Evolutionary conservation across 2,329 filamentous ascomycete genomes (phyloP).

Genomic region (Pestalotiopsis sp.): DNA sequence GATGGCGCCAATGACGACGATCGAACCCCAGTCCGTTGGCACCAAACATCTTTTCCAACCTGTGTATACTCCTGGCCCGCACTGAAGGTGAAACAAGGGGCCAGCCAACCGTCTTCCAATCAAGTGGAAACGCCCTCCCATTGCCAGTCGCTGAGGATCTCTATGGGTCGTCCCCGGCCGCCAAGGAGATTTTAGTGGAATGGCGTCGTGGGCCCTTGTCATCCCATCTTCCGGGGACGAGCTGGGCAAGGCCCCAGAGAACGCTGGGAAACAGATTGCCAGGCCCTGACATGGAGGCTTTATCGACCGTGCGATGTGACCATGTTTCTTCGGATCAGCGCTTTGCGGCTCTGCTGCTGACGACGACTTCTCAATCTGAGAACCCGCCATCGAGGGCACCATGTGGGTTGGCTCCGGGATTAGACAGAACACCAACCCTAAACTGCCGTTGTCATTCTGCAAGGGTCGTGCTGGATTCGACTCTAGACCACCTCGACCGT

Average conservation of each 20-base stretch:
- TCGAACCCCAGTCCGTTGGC: background rate
- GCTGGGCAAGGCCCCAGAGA: background rate
- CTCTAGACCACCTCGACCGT: background rate
- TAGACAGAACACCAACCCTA: background rate
- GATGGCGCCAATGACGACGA: background rate
- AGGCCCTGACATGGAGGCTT: background rate
- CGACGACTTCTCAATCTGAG: constrained; percentile 14
- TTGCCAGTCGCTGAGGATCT: background rate
- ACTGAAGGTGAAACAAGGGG: constrained; percentile 8
- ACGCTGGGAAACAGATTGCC: constrained; percentile 3
- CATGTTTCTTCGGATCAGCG: background rate
- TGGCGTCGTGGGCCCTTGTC: constrained; percentile 1
- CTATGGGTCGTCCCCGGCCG: background rate
- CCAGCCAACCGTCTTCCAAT: background rate
- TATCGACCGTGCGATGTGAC: background rate
- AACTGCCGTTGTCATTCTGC: constrained; percentile 7
- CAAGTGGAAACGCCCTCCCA: background rate
- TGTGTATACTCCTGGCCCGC: background rate
- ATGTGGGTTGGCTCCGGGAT: background rate
- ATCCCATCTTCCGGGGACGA: constrained; percentile 1
- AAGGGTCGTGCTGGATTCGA: background rate
- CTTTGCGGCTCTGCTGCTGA: constrained; percentile 3
- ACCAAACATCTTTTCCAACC: background rate
- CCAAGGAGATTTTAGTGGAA: constrained; percentile 6
- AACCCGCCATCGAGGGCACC: background rate